phyloP scores from a whole-genome alignment of 371 early-diverging fungal species.

The Nematocida parisii region DNA sequence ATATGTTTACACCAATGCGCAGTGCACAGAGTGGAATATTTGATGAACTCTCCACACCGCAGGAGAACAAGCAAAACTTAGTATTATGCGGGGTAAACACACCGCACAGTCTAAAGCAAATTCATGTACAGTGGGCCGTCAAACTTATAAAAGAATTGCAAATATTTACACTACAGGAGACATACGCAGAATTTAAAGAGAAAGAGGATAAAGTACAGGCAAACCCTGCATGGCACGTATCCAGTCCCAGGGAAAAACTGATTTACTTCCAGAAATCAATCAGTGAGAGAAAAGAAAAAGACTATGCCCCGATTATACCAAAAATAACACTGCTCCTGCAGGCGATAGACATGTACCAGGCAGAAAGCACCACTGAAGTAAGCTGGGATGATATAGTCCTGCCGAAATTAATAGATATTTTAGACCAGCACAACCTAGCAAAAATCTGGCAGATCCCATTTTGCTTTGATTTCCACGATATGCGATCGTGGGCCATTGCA shows the following conservation, averaged over 20 bases:
- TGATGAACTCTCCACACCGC: not conserved
- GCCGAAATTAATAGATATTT: conserved; percentile 6
- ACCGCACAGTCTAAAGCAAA: not conserved
- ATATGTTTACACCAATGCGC: too few relatives aligned
- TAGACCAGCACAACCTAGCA: conserved; percentile 7
- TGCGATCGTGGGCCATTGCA: conserved; percentile 9
- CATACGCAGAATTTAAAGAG: not conserved
- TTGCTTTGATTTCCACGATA: conserved; percentile 21
- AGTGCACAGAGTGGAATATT: not conserved
- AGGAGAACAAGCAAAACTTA: not conserved
- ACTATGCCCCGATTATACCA: conserved; percentile 1
- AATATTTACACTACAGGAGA: conserved; percentile 19
- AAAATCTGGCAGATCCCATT: conserved; percentile 10
- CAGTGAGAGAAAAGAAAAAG: not conserved
- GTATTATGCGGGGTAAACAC: not conserved
- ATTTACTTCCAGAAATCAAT: conserved; percentile 6
- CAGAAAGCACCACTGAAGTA: not conserved
- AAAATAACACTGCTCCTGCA: not conserved
- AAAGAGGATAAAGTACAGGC: not conserved
- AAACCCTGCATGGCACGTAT: conserved; percentile 22
- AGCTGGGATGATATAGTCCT: not conserved
- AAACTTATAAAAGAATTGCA: conserved; percentile 10
- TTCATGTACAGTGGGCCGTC: conserved; percentile 11
- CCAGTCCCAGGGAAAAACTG: conserved; percentile 1
- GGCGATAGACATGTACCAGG: not conserved